These are phyloP conservation scores for Boletellus ananiceps DNA, from an alignment of 768 basidiomycete genomes.

Conservation along the genomic window DNA sequence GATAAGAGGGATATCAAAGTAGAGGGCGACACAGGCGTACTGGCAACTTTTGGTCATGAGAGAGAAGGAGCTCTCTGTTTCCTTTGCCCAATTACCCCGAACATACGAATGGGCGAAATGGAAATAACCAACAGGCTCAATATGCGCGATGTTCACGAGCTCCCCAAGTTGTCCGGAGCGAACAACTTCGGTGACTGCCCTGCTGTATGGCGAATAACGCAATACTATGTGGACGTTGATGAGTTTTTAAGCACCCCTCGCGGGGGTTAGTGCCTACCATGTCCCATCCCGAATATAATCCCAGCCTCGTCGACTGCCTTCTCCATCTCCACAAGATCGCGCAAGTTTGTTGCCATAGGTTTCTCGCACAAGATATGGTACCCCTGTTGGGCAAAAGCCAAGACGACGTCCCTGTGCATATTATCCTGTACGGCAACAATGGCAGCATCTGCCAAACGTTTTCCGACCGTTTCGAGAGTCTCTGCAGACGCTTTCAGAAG, in stretches of 20 bases:
- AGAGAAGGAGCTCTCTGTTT: slow-evolving; percentile 68
- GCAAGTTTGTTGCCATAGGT: slow-evolving; percentile 76
- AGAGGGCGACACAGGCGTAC: slow-evolving; percentile 39
- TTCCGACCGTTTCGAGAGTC: slow-evolving; percentile 57
- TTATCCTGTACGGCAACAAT: slow-evolving; percentile 77
- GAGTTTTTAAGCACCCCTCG: neutral
- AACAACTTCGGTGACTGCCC: slow-evolving; percentile 64
- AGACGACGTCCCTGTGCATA: slow-evolving; percentile 69
- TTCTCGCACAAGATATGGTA: slow-evolving; percentile 93
- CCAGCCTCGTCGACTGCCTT: slow-evolving; percentile 62
- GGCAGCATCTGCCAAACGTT: slow-evolving; percentile 77
- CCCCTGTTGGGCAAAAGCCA: slow-evolving; percentile 73
- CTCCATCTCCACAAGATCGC: slow-evolving; percentile 75
- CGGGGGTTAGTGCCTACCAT: slow-evolving; percentile 46
- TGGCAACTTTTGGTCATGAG: slow-evolving; percentile 91
- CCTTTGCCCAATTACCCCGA: slow-evolving; percentile 73
- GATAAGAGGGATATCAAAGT: slow-evolving; percentile 3
- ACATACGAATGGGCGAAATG: slow-evolving; percentile 92
- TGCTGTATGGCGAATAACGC: slow-evolving; percentile 82
- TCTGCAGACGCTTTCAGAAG: slow-evolving; percentile 65
- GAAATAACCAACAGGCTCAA: slow-evolving; percentile 83
- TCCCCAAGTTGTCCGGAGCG: slow-evolving; percentile 68
- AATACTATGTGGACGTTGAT: slow-evolving; percentile 47
- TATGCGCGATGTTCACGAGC: slow-evolving; percentile 76
- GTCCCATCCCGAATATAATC: slow-evolving; percentile 82